A percentile compares a stretch with the other conserved stretches of the same genome.
Conservation (phyloP, 768 basidiomycete species). For the Paxillus involutus region DNA sequence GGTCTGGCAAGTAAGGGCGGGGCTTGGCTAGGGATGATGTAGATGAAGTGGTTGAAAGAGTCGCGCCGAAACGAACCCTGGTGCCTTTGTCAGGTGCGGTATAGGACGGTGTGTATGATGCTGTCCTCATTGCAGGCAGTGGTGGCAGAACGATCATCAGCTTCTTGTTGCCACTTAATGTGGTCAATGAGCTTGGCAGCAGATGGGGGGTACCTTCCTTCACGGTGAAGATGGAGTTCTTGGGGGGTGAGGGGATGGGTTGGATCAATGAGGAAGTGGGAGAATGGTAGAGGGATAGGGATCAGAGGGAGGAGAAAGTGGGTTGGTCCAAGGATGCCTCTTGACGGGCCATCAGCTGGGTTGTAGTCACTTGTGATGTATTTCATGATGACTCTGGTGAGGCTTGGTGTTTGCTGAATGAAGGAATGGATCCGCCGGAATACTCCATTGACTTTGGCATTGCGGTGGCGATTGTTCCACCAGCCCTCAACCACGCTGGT, state of each 20-base stretch:
- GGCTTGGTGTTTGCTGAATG: neutral
- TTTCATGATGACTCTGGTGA: no score
- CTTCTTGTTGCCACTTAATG: no score
- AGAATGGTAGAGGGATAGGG: no score
- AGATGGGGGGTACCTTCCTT: no score
- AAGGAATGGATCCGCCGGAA: slow-evolving; percentile 27
- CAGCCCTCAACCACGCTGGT: slow-evolving; percentile 41
- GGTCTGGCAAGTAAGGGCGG: neutral
- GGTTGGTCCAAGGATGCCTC: neutral
- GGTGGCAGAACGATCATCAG: neutral
- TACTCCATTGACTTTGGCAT: slow-evolving; percentile 26
- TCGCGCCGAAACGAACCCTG: neutral
- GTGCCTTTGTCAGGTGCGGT: neutral
- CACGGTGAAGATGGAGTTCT: no score
- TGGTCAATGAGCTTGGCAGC: no score
- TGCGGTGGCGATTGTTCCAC: slow-evolving; percentile 39
- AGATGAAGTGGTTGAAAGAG: neutral
- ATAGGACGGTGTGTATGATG: neutral
- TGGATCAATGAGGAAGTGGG: no score
- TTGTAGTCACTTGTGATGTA: neutral
- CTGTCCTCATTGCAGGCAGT: neutral
- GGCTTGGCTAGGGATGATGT: neutral
- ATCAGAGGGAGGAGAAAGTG: neutral
- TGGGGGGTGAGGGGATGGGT: no score
- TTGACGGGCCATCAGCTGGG: neutral